These are phyloP conservation scores for Coniosporium tulheliwenetii DNA, from an alignment of 2,329 filamentous ascomycete genomes.

Conservation along the genomic window DNA sequence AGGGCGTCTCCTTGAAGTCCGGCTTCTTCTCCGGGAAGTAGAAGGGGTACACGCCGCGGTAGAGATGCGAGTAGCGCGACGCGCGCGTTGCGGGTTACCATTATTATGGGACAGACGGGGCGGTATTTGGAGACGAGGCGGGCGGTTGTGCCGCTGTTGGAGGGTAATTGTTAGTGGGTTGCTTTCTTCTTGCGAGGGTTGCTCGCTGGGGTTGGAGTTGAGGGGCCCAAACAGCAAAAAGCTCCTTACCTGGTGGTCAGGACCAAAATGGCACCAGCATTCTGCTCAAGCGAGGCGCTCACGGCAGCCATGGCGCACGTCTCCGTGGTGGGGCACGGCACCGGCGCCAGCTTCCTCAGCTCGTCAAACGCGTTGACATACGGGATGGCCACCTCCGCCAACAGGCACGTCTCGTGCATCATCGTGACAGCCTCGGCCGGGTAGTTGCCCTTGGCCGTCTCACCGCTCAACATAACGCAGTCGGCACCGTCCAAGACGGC, in stretches of 20 bases:
- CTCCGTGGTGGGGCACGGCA: conserved; percentile 78
- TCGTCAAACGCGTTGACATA: conserved; percentile 97
- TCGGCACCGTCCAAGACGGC: conserved; percentile 94
- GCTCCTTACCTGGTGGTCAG: conserved; percentile 61
- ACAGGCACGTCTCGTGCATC: conserved; percentile 97
- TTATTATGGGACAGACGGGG: conserved; percentile 97
- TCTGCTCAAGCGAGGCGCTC: conserved; percentile 86
- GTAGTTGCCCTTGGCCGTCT: conserved; percentile 97
- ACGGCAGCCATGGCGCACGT: conserved; percentile 96
- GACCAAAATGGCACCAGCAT: conserved; percentile 89
- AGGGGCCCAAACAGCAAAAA: too few relatives aligned
- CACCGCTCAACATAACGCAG: conserved; percentile 98
- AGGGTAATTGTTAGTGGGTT: neutral
- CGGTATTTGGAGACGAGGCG: conserved; percentile 96
- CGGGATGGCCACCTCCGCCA: conserved; percentile 92
- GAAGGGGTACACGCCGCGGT: conserved; percentile 97
- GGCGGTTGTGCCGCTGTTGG: conserved; percentile 65
- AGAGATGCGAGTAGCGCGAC: conserved; percentile 88
- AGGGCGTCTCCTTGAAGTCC: conserved; percentile 82
- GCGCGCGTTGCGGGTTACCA: conserved; percentile 79
- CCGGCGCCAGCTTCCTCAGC: conserved; percentile 66
- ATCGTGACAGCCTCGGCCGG: conserved; percentile 81
- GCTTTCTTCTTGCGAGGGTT: neutral
- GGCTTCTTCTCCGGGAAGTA: conserved; percentile 85
- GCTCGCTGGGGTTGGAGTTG: neutral